phyloP scores from a whole-genome alignment of 192 early-diverging fungal genomes.

The Linnemannia zychae region DNA sequence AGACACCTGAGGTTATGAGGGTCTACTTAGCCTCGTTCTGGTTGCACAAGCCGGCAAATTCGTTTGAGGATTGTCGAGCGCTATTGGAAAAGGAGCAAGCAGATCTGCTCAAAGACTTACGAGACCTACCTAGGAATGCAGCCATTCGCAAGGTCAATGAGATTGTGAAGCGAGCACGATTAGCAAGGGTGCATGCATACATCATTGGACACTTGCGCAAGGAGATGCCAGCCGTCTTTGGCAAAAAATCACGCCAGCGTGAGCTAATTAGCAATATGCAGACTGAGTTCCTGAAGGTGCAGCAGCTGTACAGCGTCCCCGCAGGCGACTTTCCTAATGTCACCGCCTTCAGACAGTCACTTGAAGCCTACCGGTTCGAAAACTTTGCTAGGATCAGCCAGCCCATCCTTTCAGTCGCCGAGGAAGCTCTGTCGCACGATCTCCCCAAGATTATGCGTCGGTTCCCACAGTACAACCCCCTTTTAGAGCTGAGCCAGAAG shows the following conservation, averaged over 20 bases:
- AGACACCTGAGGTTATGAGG: slow-evolving; percentile 91
- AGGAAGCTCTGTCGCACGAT: slow-evolving; percentile 82
- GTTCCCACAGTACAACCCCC: slow-evolving; percentile 80
- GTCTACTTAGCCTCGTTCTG: slow-evolving; percentile 90
- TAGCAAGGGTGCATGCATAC: slow-evolving; percentile 86
- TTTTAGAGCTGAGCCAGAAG: slow-evolving; percentile 68
- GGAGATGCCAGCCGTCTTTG: slow-evolving; percentile 89
- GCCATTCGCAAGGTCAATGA: slow-evolving; percentile 90
- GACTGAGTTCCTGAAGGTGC: slow-evolving; percentile 83
- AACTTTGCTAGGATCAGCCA: slow-evolving; percentile 84
- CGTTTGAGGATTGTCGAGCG: slow-evolving; percentile 77
- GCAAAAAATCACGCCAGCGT: slow-evolving; percentile 82
- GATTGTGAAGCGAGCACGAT: slow-evolving; percentile 87
- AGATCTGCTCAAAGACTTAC: slow-evolving; percentile 85
- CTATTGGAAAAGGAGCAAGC: slow-evolving; percentile 81
- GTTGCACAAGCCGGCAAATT: slow-evolving; percentile 74
- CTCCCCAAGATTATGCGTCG: slow-evolving; percentile 83
- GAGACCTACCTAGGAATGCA: slow-evolving; percentile 82
- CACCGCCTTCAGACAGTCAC: slow-evolving; percentile 75
- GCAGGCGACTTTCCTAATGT: slow-evolving; percentile 91
- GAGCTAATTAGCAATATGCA: slow-evolving; percentile 77
- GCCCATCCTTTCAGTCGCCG: slow-evolving; percentile 72
- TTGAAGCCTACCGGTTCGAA: slow-evolving; percentile 82
- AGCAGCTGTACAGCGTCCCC: slow-evolving; percentile 79
- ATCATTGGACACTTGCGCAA: slow-evolving; percentile 86